Percentiles rank a stretch among this genome's conserved stretches.
These are phyloP conservation scores for Phytopythium mirpurense DNA, from an alignment of 352 stramenopile genomes.

Conservation along the genomic window DNA sequence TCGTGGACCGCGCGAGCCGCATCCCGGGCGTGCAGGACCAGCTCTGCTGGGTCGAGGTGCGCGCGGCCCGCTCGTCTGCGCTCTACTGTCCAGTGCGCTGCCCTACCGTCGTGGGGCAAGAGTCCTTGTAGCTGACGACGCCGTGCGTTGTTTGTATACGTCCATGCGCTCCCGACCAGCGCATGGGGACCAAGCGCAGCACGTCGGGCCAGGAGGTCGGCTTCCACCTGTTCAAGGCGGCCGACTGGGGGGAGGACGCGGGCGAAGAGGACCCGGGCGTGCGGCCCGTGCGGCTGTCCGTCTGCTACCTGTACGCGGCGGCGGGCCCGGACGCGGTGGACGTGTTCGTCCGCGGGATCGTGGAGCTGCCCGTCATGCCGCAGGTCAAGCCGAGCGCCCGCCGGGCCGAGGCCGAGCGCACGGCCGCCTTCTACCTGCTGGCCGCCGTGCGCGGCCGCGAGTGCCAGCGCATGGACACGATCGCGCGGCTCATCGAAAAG, in stretches of 20 bases:
- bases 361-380: conserved; percentile 28
- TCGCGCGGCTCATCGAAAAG: conserved; percentile 39
- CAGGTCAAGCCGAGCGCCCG: conserved; percentile 1
- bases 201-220: conserved; percentile 30
- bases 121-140: conserved; percentile 1
- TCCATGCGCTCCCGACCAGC: too few relatives aligned
- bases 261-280: conserved; percentile 10
- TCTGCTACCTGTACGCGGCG: conserved; percentile 64
- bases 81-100: too few relatives aligned
- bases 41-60: conserved; percentile 53
- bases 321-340: conserved; percentile 31
- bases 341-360: conserved; percentile 53
- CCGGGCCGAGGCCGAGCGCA: conserved; percentile 16
- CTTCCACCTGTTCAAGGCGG: conserved; percentile 60
- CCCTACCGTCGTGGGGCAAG: too few relatives aligned
- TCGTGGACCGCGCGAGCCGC: conserved; percentile 34
- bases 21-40: conserved; percentile 32
- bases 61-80: too few relatives aligned
- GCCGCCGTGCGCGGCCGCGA: conserved; percentile 34
- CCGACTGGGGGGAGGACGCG: conserved; percentile 28
- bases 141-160: too few relatives aligned
- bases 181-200: conserved; percentile 26
- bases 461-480: conserved; percentile 46
- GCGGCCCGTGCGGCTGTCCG: conserved; percentile 40
- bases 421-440: conserved; percentile 33